Evolutionary conservation across 2,329 filamentous ascomycete species (phyloP).

Genomic region (Berkeleyomyces rouxiae): DNA sequence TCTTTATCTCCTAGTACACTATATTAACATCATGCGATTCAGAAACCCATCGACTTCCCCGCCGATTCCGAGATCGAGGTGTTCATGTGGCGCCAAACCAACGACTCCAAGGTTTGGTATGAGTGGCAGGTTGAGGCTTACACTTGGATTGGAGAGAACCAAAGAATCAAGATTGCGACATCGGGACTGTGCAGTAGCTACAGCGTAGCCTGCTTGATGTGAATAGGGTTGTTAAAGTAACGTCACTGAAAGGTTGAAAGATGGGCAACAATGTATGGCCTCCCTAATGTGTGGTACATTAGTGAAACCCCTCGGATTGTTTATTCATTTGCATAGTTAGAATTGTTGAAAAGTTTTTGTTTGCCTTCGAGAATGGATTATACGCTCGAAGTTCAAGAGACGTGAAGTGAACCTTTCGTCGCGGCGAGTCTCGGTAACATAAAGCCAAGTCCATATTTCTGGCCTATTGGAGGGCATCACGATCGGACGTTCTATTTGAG

Average conservation of each 20-base stretch:
- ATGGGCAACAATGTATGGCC: background rate
- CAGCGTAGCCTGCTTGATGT: constrained; percentile 58
- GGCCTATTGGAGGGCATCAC: too few relatives aligned
- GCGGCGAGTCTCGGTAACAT: too few relatives aligned
- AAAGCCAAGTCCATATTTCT: too few relatives aligned
- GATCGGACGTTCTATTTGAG: too few relatives aligned
- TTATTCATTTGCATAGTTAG: too few relatives aligned
- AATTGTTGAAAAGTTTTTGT: too few relatives aligned
- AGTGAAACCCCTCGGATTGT: too few relatives aligned
- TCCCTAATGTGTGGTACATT: background rate
- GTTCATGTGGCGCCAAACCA: constrained; percentile 91
- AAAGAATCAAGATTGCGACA: constrained; percentile 46
- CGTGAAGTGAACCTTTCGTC: too few relatives aligned
- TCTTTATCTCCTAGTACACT: background rate
- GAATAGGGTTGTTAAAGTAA: constrained; percentile 10
- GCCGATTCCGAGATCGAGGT: constrained; percentile 73
- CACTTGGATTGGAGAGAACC: constrained; percentile 41
- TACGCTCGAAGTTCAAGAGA: too few relatives aligned
- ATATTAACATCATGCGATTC: constrained; percentile 4
- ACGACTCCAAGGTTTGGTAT: constrained; percentile 94
- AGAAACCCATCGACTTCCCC: constrained; percentile 76
- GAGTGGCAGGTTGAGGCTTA: constrained; percentile 92
- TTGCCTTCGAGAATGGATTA: too few relatives aligned
- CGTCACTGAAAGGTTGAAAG: background rate
- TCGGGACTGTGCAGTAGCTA: constrained; percentile 54